A percentile compares a stretch with the other conserved stretches of the same genome.
phyloP scores from a whole-genome alignment of 257 asterid genomes.

The Nemophila menziesii region DNA sequence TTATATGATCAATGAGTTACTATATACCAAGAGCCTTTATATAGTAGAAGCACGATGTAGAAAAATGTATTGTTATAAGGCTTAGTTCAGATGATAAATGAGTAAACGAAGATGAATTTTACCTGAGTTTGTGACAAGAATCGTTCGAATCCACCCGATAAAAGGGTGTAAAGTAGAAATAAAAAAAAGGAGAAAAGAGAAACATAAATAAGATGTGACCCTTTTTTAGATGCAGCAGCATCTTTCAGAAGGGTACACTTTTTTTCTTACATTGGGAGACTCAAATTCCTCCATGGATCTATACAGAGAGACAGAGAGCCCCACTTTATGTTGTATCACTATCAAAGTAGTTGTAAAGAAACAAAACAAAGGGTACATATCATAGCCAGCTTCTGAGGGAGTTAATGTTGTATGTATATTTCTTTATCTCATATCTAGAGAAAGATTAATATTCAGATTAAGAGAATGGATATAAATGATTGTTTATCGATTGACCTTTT shows the following conservation, averaged over 20 bases:
- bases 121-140: too few species aligned
- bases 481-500: too few species aligned
- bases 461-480: too few species aligned
- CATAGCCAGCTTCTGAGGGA: neutral
- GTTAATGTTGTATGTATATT: too few species aligned
- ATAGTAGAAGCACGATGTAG: neutral
- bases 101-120: too few species aligned
- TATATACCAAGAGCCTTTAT: neutral
- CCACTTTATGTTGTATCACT: conserved; percentile 29
- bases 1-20: neutral
- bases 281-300: conserved; percentile 60
- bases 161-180: too few species aligned
- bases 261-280: conserved; percentile 33
- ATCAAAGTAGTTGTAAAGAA: conserved; percentile 29
- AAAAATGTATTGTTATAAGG: neutral
- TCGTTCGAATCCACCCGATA: too few species aligned
- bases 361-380: neutral
- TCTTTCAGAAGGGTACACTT: conserved; percentile 10
- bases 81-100: too few species aligned
- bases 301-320: conserved; percentile 16
- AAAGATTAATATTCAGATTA: too few species aligned
- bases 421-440: too few species aligned
- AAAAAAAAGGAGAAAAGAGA: neutral
- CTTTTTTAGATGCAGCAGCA: conserved; percentile 11
- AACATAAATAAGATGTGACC: conserved; percentile 15